A percentile compares a stretch with the other conserved stretches of the same genome.
phyloP scores from a whole-genome alignment of 2,329 filamentous ascomycete species.

The Samsoniella hepiali region DNA sequence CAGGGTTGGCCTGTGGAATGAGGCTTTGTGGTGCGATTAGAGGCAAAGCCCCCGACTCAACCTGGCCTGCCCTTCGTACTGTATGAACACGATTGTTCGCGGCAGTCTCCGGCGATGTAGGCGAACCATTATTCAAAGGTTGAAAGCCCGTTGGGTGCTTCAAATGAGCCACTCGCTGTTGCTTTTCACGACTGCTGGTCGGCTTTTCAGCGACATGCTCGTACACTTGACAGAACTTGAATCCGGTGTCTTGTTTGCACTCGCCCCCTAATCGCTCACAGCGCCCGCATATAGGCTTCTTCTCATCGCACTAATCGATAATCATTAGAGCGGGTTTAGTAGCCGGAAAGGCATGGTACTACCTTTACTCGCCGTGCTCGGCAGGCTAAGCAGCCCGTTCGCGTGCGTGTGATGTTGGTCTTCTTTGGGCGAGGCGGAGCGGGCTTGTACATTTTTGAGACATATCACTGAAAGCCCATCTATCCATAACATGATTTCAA shows the following conservation, averaged over 20 bases:
- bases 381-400: conserved; percentile 23
- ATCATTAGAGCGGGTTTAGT: not conserved
- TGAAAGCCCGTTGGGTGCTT: not conserved
- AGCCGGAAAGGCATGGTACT: not conserved
- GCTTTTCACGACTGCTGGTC: not conserved
- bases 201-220: not conserved
- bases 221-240: conserved; percentile 9
- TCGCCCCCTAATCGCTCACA: conserved; percentile 12
- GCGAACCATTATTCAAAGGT: not conserved
- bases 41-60: not conserved
- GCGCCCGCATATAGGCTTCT: conserved; percentile 13
- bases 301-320: conserved; percentile 15
- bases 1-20: not conserved
- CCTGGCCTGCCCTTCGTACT: not conserved
- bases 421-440: conserved; percentile 24
- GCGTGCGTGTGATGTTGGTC: conserved; percentile 24
- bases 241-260: not conserved
- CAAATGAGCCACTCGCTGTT: not conserved
- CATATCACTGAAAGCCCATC: too few relatives aligned
- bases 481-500: not conserved
- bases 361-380: conserved; percentile 24
- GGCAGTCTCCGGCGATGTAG: not conserved
- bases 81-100: not conserved
- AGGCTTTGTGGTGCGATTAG: not conserved
- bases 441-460: conserved; percentile 24